Evolutionary conservation across 192 early-diverging fungal genomes (phyloP).

Genomic region (Irineochytrium annulatum): DNA sequence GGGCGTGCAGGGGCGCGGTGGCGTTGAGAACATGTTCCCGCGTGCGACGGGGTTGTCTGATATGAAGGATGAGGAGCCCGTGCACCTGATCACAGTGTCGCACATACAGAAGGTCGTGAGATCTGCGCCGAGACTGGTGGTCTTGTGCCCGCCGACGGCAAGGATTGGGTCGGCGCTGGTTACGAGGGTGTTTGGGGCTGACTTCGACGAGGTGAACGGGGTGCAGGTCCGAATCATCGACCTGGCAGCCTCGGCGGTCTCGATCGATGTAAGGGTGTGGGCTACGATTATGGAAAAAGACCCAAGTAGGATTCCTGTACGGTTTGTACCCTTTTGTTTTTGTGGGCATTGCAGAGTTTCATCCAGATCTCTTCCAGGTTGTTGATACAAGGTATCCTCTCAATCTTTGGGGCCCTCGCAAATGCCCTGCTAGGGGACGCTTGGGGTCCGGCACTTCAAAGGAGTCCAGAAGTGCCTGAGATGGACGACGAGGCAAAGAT

Average conservation of each 20-base stretch:
- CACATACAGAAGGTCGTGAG: neutral
- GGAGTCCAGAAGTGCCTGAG: slow-evolving; percentile 1
- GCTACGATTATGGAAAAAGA: slow-evolving; percentile 9
- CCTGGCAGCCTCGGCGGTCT: neutral
- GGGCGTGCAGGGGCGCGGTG: too few species aligned
- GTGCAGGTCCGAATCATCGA: slow-evolving; percentile 2
- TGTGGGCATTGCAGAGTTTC: too few species aligned
- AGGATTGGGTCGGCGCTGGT: neutral
- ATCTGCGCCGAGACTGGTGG: neutral
- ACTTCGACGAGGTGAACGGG: neutral
- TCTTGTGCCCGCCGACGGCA: neutral
- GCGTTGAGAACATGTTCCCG: too few species aligned
- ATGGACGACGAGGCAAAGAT: slow-evolving; percentile 14
- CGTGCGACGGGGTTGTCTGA: too few species aligned
- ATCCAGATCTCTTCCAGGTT: neutral
- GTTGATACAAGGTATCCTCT: neutral
- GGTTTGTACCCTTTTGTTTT: neutral
- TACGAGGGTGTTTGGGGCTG: slow-evolving; percentile 1
- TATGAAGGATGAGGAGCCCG: too few species aligned
- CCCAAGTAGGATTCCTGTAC: neutral
- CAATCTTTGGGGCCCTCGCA: slow-evolving; percentile 2
- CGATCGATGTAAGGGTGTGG: slow-evolving; percentile 13
- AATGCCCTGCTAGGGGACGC: neutral
- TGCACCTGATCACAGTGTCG: neutral
- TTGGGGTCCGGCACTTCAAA: slow-evolving; percentile 3